Evolutionary conservation across 2,329 filamentous ascomycete species (phyloP).

Genomic region (Beauveria pseudobassiana): DNA sequence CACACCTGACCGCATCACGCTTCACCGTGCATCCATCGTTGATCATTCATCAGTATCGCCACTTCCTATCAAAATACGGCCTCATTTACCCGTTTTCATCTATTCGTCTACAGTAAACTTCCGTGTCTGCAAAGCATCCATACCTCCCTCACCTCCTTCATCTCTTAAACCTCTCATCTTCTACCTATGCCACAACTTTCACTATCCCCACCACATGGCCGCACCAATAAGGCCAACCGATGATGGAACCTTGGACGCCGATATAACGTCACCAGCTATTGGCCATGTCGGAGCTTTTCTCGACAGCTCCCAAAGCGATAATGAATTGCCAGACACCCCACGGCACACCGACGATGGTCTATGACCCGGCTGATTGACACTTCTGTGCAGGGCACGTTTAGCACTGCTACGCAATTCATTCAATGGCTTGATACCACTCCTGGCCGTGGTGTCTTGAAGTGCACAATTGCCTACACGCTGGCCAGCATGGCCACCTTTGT

Average conservation of each 20-base stretch:
- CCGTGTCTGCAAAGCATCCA: neutral
- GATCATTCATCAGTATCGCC: neutral
- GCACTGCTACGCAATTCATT: constrained; percentile 30
- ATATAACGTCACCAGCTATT: neutral
- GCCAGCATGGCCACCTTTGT: constrained; percentile 78
- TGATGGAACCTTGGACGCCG: constrained; percentile 4
- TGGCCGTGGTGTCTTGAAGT: constrained; percentile 74
- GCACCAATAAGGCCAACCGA: constrained; percentile 5
- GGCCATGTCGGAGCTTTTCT: constrained; percentile 1
- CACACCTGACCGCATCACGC: constrained; percentile 4
- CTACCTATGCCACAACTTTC: neutral
- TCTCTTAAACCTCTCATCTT: neutral
- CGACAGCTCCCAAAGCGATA: neutral
- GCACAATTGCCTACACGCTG: constrained; percentile 75
- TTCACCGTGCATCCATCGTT: neutral
- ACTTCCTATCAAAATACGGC: neutral
- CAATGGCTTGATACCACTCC: constrained; percentile 58
- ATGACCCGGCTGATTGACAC: constrained; percentile 1
- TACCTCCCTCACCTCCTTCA: too few species aligned
- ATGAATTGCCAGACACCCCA: neutral
- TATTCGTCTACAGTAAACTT: neutral
- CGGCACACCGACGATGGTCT: neutral
- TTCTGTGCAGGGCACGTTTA: neutral
- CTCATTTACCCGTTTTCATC: neutral
- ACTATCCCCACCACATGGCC: neutral